Conservation (phyloP, 192 early-diverging fungal species). For the Gigaspora rosea region DNA sequence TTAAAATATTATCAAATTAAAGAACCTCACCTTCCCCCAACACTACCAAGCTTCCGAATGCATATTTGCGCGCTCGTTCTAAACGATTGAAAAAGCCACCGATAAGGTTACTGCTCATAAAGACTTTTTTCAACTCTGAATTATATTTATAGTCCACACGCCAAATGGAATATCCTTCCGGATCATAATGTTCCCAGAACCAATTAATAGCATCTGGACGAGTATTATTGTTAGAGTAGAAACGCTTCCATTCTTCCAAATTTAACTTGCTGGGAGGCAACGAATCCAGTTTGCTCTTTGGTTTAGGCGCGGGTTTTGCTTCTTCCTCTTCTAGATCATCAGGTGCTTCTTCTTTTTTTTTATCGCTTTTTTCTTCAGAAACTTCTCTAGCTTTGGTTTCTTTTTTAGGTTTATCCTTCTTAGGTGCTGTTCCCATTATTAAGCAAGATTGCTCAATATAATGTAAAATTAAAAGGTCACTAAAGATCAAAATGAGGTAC, state of each 20-base stretch:
- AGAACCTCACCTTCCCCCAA: conserved; percentile 57
- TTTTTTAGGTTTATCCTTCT: conserved; percentile 67
- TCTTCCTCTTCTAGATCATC: conserved; percentile 54
- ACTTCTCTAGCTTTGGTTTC: conserved; percentile 59
- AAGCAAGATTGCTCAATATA: background rate
- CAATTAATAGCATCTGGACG: conserved; percentile 82
- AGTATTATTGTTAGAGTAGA: conserved; percentile 97
- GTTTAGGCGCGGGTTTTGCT: conserved; percentile 78
- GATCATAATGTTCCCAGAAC: conserved; percentile 92
- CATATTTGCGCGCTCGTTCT: conserved; percentile 91
- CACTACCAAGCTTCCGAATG: conserved; percentile 85
- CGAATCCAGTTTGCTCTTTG: conserved; percentile 87
- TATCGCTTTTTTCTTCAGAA: conserved; percentile 54
- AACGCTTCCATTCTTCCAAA: conserved; percentile 94
- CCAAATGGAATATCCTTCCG: conserved; percentile 89
- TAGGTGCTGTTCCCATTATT: conserved; percentile 44
- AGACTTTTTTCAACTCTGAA: conserved; percentile 81
- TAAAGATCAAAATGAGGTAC: background rate
- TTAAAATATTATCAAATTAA: background rate
- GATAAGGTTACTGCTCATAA: conserved; percentile 94
- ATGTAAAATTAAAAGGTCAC: background rate
- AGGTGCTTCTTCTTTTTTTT: conserved; percentile 49
- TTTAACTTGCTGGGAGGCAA: conserved; percentile 81
- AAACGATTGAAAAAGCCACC: conserved; percentile 93
- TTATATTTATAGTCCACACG: conserved; percentile 96